Conservation (phyloP, 1,139 yeast species). For the Taphrina sp. region DNA sequence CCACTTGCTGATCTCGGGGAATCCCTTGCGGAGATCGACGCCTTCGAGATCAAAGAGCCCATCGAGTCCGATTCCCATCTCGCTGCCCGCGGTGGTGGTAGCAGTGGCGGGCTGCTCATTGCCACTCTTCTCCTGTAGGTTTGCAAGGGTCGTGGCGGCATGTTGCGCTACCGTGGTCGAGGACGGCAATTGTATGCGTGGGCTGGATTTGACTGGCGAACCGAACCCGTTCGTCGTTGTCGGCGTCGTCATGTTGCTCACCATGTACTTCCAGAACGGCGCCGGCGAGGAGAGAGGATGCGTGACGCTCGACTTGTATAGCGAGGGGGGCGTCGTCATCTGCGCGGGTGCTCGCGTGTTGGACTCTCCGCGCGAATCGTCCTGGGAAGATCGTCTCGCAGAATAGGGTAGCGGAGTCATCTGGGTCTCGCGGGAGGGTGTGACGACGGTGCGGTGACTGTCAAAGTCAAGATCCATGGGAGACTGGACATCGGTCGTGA, state of each 20-base stretch:
- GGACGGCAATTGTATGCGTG: constrained; percentile 12
- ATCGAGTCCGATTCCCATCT: constrained; percentile 19
- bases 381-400: constrained; percentile 1
- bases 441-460: background rate
- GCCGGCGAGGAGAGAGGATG: constrained; percentile 44
- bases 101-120: background rate
- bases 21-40: constrained; percentile 32
- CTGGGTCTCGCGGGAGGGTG: constrained; percentile 10
- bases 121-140: background rate
- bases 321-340: constrained; percentile 27
- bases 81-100: background rate
- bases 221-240: constrained; percentile 15
- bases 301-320: constrained; percentile 14
- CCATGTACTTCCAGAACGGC: constrained; percentile 49
- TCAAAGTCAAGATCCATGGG: constrained; percentile 9
- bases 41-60: constrained; percentile 33
- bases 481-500: background rate
- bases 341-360: constrained; percentile 6
- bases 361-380: constrained; percentile 1
- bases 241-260: constrained; percentile 31
- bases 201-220: constrained; percentile 15
- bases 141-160: background rate
- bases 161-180: background rate
- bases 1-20: constrained; percentile 33
- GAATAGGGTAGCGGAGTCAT: constrained; percentile 11